phyloP scores from a whole-genome alignment of 306 rosid genomes.

The Comarum palustre region DNA sequence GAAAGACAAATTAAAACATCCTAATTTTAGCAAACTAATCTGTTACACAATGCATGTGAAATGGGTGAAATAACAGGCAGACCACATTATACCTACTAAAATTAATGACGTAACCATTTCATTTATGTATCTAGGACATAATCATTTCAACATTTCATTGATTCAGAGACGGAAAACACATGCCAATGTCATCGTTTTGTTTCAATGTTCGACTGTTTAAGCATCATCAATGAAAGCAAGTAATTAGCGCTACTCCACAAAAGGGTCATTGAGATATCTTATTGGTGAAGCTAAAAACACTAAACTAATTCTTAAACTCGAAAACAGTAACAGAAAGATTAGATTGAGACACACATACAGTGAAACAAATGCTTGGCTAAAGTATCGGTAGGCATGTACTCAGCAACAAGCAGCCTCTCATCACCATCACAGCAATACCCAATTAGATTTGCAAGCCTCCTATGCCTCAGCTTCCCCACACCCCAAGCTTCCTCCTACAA shows the following conservation, averaged over 20 bases:
- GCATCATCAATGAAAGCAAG: neutral
- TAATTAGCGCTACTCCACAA: slow-evolving; percentile 9
- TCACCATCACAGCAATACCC: slow-evolving; percentile 97
- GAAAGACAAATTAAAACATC: neutral
- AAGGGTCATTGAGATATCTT: neutral
- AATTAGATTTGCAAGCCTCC: slow-evolving; percentile 77
- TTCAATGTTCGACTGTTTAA: neutral
- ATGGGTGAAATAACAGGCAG: neutral
- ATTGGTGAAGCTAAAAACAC: neutral
- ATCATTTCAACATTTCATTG: neutral
- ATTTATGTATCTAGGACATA: neutral
- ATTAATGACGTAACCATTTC: neutral
- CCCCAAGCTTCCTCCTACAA: slow-evolving; percentile 82
- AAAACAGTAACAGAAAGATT: neutral
- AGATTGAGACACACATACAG: slow-evolving; percentile 44
- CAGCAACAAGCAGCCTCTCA: slow-evolving; percentile 94
- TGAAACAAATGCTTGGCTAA: slow-evolving; percentile 97
- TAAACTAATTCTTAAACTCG: neutral
- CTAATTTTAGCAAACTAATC: neutral
- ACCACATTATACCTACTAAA: neutral
- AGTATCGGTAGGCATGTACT: slow-evolving; percentile 95
- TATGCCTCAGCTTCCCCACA: slow-evolving; percentile 78
- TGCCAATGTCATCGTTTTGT: neutral
- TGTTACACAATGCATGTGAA: neutral
- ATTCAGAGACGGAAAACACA: neutral